A percentile compares a stretch with the other conserved stretches of the same genome.
phyloP scores from a whole-genome alignment of 1,284 basidiomycete genomes.

The Microbotryum silenes-acaulis region DNA sequence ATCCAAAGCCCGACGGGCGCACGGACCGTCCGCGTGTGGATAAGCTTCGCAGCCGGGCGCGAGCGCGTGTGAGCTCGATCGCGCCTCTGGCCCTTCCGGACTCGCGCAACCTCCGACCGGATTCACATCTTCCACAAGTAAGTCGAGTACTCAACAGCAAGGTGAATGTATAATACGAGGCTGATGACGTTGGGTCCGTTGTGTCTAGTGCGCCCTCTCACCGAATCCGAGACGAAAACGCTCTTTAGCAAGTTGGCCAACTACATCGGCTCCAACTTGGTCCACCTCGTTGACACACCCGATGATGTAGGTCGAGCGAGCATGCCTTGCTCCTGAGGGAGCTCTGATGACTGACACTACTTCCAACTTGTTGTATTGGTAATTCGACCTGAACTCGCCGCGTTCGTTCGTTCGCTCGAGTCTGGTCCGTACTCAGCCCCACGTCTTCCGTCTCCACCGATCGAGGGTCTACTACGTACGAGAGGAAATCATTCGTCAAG shows the following conservation, averaged over 20 bases:
- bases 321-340: neutral
- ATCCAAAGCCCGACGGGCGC: too few relatives aligned
- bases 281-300: slow-evolving; percentile 47
- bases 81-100: too few relatives aligned
- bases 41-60: too few relatives aligned
- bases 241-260: slow-evolving; percentile 86
- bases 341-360: slow-evolving; percentile 3
- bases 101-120: too few relatives aligned
- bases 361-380: too few relatives aligned
- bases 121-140: too few relatives aligned
- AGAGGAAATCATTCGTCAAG: slow-evolving; percentile 83
- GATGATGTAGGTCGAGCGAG: slow-evolving; percentile 21
- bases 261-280: slow-evolving; percentile 84
- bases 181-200: too few relatives aligned
- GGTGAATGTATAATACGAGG: too few relatives aligned
- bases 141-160: too few relatives aligned
- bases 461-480: slow-evolving; percentile 80
- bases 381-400: too few relatives aligned
- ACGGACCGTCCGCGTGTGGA: too few relatives aligned
- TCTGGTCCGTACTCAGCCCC: slow-evolving; percentile 4
- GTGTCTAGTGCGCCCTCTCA: slow-evolving; percentile 63
- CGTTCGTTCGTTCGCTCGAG: neutral
- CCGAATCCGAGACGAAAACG: slow-evolving; percentile 65
- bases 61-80: too few relatives aligned
- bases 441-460: slow-evolving; percentile 42